Conservation (phyloP, 2,329 filamentous ascomycete species). For the Diaporthe sp. region DNA sequence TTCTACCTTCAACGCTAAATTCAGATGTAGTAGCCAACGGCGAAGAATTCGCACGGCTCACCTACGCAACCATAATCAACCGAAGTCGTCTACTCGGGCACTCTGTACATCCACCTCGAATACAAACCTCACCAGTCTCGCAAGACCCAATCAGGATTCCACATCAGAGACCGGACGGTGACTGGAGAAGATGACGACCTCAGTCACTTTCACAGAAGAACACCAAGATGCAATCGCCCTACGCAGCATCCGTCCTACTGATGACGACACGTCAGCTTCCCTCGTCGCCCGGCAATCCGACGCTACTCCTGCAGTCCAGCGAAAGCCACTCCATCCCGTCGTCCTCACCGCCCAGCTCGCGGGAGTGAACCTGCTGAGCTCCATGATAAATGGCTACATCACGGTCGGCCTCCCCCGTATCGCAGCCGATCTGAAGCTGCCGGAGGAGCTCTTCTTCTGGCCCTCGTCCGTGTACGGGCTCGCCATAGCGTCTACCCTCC, state of each 20-base stretch:
- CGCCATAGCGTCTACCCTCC: slow-evolving; percentile 51
- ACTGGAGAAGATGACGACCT: background rate
- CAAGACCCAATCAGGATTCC: background rate
- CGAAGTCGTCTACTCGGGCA: too few species aligned
- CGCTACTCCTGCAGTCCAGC: background rate
- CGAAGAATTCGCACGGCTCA: background rate
- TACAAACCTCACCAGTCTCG: background rate
- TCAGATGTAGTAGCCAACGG: background rate
- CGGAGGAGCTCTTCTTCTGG: slow-evolving; percentile 53
- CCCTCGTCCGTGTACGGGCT: slow-evolving; percentile 53
- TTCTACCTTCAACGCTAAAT: background rate
- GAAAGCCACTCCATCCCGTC: background rate
- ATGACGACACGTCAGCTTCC: background rate
- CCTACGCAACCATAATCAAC: background rate
- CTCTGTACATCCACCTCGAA: background rate
- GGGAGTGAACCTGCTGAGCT: slow-evolving; percentile 46
- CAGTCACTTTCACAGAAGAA: background rate
- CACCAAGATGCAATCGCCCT: background rate
- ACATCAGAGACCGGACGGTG: background rate
- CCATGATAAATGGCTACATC: slow-evolving; percentile 50
- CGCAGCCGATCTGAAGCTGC: slow-evolving; percentile 51
- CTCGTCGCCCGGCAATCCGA: background rate
- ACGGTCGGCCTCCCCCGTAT: slow-evolving; percentile 57
- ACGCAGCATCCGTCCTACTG: background rate
- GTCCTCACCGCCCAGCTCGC: slow-evolving; percentile 39